Evolutionary conservation across 139 green algal genomes (phyloP), one percentile per base, ranked within the genome.

Genomic region (Desmodesmus armatus): DNA sequence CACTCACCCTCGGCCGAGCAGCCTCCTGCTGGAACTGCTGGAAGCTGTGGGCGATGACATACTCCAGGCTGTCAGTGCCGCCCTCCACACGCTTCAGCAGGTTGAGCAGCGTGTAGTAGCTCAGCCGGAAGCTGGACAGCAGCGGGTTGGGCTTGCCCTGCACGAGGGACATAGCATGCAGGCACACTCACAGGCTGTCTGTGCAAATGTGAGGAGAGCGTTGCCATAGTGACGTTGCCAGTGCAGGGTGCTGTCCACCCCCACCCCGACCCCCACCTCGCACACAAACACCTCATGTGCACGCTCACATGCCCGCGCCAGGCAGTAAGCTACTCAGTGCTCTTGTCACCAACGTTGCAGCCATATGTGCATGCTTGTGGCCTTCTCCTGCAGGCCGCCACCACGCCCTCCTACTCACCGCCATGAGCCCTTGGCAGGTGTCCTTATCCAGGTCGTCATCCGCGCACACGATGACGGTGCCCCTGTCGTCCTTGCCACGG

Each of bases 11-110:
- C 17, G 95, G 94, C 82, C 93, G 43, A 3, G 83, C 77, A 31
- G 67, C 78, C 90, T 98, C 94, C 73, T 96, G 92, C 90, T 99
- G 97, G 85, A 97, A 99, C 91, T 99, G 96, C 78, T 97, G 91
- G 90, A 99, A 99, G 76, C 92, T 97, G 83, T 95, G 86, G 6
- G 71, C 60, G 80, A 99, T 98, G 65, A 99, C 94, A 78, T 95
- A 94, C 88, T 98, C 95, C 90, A 97, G 95, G 89, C 91, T 87
- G 66, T 91, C 73, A 19, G 89, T 90, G n/a, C 78, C 92, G 51
- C 93, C 95, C 86, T 99, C 95, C 70, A 94, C 82, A 5, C 93
- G 89, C 13, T 91, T 84, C 78, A 98, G 71, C 81, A 98, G 92
- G 88, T 99, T 99, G 39, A 99, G 92, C 89, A 99, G 92, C 41